Evolutionary conservation across 2,329 filamentous ascomycete genomes (phyloP).

Genomic region (Zasmidium citrigriseum): DNA sequence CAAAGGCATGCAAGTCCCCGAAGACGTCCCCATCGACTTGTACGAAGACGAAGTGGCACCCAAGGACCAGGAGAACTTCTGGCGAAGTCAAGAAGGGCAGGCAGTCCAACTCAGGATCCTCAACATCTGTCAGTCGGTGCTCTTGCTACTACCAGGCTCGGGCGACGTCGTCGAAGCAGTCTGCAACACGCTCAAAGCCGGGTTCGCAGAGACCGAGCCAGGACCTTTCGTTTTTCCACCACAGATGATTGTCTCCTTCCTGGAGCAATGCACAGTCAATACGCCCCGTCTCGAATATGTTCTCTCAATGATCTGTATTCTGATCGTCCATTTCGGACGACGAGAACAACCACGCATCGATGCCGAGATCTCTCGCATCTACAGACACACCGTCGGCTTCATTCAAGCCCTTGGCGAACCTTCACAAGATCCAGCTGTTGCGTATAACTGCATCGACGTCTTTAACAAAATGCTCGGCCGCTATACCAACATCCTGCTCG

Average conservation of each 20-base stretch:
- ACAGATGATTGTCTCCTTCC: slow-evolving; percentile 64
- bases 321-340: slow-evolving; percentile 52
- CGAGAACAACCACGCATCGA: slow-evolving; percentile 44
- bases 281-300: slow-evolving; percentile 69
- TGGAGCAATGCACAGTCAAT: slow-evolving; percentile 54
- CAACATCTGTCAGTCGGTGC: slow-evolving; percentile 49
- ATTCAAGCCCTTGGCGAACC: slow-evolving; percentile 64
- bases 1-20: slow-evolving; percentile 68
- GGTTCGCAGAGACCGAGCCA: slow-evolving; percentile 72
- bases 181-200: slow-evolving; percentile 70
- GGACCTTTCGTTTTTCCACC: slow-evolving; percentile 77
- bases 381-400: slow-evolving; percentile 64
- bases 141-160: slow-evolving; percentile 58
- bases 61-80: slow-evolving; percentile 43
- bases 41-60: slow-evolving; percentile 51
- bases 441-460: slow-evolving; percentile 74
- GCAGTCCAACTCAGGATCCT: slow-evolving; percentile 55
- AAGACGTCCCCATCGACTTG: slow-evolving; percentile 68
- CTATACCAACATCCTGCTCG: slow-evolving; percentile 63
- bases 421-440: slow-evolving; percentile 68
- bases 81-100: slow-evolving; percentile 51
- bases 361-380: slow-evolving; percentile 53
- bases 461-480: slow-evolving; percentile 64
- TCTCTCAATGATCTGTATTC: slow-evolving; percentile 70
- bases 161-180: slow-evolving; percentile 71